Evolutionary conservation across 2,329 filamentous ascomycete genomes (phyloP), one percentile per base, ranked within the genome.

Genomic region (Colletotrichum lindemuthianum): DNA sequence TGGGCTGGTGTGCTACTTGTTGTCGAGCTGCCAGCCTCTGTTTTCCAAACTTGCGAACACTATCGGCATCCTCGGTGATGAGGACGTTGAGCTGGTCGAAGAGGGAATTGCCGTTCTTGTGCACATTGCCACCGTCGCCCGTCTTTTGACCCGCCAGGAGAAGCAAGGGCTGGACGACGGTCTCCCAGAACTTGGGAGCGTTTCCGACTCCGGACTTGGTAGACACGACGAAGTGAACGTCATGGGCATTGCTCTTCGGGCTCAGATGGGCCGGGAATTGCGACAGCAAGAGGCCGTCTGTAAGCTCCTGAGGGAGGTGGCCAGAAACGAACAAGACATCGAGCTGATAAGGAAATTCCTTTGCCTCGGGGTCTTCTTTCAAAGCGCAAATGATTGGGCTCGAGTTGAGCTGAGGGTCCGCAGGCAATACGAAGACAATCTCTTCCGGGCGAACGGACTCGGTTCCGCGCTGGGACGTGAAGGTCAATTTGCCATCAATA

Each of bases 191-290:
- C 1, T 71, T 67, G 36, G 78, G 73, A 0, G 90, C 88, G 12
- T 81, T 79, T 1, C 86, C 84, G 1, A 84, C 84, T 12, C 91
- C 91, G 0, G 91, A 92, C 16, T 80, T 79, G 0, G 84, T 88
- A 1, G 91, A 93, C 15, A 93, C 82, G 24, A 94, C 74, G 15
- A 93, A 80, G 69, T 92, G 84, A n/a, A 89, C 73, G 11, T 75
- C 52, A 12, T 66, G 47, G 16, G 41, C 13, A 32, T 40, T 34
- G 24, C 49, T 10, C 33, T 44, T 47, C 12, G 45, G 61, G 53
- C 45, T 48, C 24, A 80, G 73, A 64, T 84, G 75, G 2, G 69
- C 51, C 0, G 85, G 84, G 7, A 81, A 63, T 4, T 69, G 68
- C 4, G 64, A 55, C 12, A 84, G 67, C 32, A 80, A 67, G 60